A percentile compares a stretch with the other conserved stretches of the same genome.
Evolutionary conservation across 345 rosid genomes (phyloP).

Genomic region (Abelmoschus esculentus): DNA sequence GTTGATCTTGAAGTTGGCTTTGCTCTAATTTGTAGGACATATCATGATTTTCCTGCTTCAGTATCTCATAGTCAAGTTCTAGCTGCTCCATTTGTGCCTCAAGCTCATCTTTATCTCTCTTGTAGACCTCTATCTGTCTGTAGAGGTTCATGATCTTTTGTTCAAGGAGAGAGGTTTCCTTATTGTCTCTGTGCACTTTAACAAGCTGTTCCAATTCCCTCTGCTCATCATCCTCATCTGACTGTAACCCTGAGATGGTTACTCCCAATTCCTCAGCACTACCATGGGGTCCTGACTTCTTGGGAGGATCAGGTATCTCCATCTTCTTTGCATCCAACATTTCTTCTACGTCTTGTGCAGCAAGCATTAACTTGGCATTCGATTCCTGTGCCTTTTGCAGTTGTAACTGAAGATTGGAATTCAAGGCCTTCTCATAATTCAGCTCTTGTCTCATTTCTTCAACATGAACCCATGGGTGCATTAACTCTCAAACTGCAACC

Average conservation of each 20-base stretch:
- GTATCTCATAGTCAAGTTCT: conserved; percentile 90
- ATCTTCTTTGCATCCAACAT: conserved; percentile 57
- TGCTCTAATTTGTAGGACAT: conserved; percentile 73
- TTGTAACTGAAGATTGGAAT: conserved; percentile 62
- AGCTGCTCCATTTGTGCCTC: conserved; percentile 95
- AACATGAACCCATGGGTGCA: conserved; percentile 49
- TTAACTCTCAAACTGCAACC: conserved; percentile 45
- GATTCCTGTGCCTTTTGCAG: conserved; percentile 85
- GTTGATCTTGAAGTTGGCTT: conserved; percentile 71
- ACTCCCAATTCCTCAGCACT: conserved; percentile 21
- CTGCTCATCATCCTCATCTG: conserved; percentile 67
- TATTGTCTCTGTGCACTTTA: conserved; percentile 51
- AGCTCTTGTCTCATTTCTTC: conserved; percentile 74
- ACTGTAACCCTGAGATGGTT: conserved; percentile 30
- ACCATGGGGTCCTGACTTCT: conserved; percentile 21
- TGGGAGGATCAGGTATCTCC: conserved; percentile 24
- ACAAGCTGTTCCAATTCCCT: conserved; percentile 77
- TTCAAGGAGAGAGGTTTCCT: conserved; percentile 50
- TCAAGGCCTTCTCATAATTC: conserved; percentile 62
- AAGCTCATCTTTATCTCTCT: conserved; percentile 74
- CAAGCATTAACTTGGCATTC: conserved; percentile 80
- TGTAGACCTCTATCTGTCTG: conserved; percentile 69
- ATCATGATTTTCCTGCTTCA: conserved; percentile 80
- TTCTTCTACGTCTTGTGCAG: conserved; percentile 75
- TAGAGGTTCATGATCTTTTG: conserved; percentile 56